Evolutionary conservation across 192 early-diverging fungal genomes (phyloP).

Genomic region (Coemansia sp.): DNA sequence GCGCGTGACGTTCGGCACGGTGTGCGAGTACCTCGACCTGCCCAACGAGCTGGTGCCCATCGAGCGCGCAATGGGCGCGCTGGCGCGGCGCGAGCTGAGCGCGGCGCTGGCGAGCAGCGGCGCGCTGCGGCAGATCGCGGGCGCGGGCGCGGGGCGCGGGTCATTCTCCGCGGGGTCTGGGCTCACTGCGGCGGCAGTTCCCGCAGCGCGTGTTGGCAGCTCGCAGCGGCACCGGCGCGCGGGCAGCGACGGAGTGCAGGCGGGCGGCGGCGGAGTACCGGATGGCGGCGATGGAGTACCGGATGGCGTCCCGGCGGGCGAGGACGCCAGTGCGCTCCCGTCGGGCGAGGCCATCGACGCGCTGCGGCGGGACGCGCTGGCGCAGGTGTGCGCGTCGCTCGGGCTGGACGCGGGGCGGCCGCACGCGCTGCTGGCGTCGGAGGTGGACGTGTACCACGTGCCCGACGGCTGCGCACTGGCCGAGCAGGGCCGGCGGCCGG

Average conservation of each 20-base stretch:
- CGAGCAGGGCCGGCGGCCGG: constrained; percentile 75
- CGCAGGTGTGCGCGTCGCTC: constrained; percentile 29
- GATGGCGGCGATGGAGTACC: too few relatives aligned
- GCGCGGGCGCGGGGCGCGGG: not conserved
- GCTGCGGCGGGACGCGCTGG: constrained; percentile 25
- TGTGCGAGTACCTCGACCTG: constrained; percentile 83
- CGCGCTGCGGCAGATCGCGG: constrained; percentile 12
- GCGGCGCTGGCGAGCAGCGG: constrained; percentile 13
- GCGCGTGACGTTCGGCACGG: constrained; percentile 87
- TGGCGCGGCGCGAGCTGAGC: constrained; percentile 32
- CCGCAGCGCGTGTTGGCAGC: not conserved
- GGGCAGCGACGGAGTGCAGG: constrained; percentile 26
- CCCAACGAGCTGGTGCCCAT: constrained; percentile 81
- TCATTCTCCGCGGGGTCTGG: too few relatives aligned
- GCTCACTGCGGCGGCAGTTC: too few relatives aligned
- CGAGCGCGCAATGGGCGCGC: constrained; percentile 78
- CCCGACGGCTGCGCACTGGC: constrained; percentile 70
- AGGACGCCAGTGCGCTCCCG: constrained; percentile 17
- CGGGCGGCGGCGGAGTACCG: too few relatives aligned
- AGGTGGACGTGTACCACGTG: constrained; percentile 71
- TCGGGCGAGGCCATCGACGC: constrained; percentile 19
- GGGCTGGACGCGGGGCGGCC: constrained; percentile 45
- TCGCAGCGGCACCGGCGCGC: constrained; percentile 22
- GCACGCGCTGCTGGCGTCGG: too few relatives aligned
- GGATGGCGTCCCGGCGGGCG: too few relatives aligned